Evolutionary conservation across 2,329 filamentous ascomycete genomes (phyloP), one percentile per base, ranked within the genome.

Genomic region (Trichoderma cornu-damae): DNA sequence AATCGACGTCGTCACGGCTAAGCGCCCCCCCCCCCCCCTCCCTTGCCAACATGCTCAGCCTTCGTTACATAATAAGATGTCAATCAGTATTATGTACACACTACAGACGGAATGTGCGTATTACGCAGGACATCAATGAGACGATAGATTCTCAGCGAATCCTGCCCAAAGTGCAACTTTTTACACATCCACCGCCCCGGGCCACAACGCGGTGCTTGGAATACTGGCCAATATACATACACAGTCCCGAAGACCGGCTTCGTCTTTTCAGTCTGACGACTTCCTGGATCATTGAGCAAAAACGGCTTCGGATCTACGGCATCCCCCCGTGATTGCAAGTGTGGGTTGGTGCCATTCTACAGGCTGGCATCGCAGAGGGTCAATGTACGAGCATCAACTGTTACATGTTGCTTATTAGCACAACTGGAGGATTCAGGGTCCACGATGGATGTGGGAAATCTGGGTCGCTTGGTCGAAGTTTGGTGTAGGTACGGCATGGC

Each of bases 1-100:
- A n/a, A 47, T 54, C 42, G 35, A 42, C 32, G 42, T 46, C 35
- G 57, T 58, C 57, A 40, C 40, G 22, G 32, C 32, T 47, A 30
- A n/a, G 32, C 32, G 18, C 3, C 8, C 22, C 51, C 42, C 26
- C 30, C n/a, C 4, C 37, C 32, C 14, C 3, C 8, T 16, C 51
- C 42, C 26, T 26, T n/a, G 4, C 37, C 14, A 52, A 48, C 12
- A 12, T 42, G 28, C 34, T 46, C n/a, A 14, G 28, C 38, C 14
- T 14, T 30, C 7, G 12, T 22, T 53, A 14, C n/a, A 9, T 16
- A 20, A n/a, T n/a, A n/a, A n/a, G n/a, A n/a, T n/a, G n/a, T n/a
- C n/a, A n/a, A n/a, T n/a, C n/a, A n/a, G n/a, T n/a, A n/a, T n/a
- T n/a, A n/a, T n/a, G n/a, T n/a, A n/a, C n/a, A n/a, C n/a, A n/a